Conservation (phyloP, 148 eudicot species). For the Linanthus parryae region DNA sequence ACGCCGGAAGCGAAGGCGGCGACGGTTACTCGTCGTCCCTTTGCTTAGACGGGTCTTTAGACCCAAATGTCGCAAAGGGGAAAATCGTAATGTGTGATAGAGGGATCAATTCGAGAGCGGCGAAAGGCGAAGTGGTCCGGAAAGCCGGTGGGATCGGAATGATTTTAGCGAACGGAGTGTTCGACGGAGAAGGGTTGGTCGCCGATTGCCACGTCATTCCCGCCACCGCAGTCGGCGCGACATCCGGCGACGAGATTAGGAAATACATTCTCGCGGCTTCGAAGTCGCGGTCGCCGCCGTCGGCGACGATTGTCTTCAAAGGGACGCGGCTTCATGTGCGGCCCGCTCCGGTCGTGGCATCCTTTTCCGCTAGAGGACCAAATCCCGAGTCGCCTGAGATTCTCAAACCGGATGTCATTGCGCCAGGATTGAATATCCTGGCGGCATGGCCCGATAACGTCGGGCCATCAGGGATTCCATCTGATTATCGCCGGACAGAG, state of each 20-base stretch:
- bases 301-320: slow-evolving; percentile 57
- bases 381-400: slow-evolving; percentile 79
- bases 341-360: slow-evolving; percentile 89
- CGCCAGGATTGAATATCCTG: slow-evolving; percentile 85
- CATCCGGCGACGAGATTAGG: slow-evolving; percentile 59
- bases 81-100: slow-evolving; percentile 91
- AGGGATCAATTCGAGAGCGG: slow-evolving; percentile 81
- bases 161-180: slow-evolving; percentile 87
- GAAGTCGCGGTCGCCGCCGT: slow-evolving; percentile 23
- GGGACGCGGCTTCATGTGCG: slow-evolving; percentile 65
- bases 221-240: slow-evolving; percentile 69
- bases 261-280: slow-evolving; percentile 37
- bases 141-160: slow-evolving; percentile 78
- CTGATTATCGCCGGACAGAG: slow-evolving; percentile 57
- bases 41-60: slow-evolving; percentile 76
- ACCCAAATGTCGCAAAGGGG: slow-evolving; percentile 40
- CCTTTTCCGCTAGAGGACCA: slow-evolving; percentile 91
- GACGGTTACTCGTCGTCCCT: slow-evolving; percentile 86
- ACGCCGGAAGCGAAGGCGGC: slow-evolving; percentile 59
- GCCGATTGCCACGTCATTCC: slow-evolving; percentile 93
- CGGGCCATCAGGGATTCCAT: slow-evolving; percentile 64
- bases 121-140: slow-evolving; percentile 76
- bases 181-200: slow-evolving; percentile 93
- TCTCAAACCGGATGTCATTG: slow-evolving; percentile 83
- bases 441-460: slow-evolving; percentile 78